Conservation (phyloP, 345 rosid genomes). For the Aegle marmelos region DNA sequence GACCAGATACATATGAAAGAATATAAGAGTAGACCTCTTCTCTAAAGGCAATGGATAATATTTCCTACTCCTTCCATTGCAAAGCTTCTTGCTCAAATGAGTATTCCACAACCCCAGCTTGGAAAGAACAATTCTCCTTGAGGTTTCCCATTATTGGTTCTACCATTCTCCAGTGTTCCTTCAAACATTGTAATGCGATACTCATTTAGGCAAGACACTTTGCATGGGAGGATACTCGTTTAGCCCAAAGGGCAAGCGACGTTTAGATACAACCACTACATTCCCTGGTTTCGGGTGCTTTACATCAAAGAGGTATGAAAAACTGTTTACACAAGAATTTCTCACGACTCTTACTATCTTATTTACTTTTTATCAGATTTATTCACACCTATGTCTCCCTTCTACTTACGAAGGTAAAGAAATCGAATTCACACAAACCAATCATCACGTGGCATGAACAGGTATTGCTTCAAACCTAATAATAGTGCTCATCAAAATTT, state of each 20-base stretch:
- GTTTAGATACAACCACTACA: conserved; percentile 2
- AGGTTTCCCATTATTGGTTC: not conserved
- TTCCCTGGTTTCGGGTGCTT: not conserved
- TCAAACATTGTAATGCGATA: conserved; percentile 21
- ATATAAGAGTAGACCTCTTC: not conserved
- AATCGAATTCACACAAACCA: not conserved
- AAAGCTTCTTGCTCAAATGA: conserved; percentile 58
- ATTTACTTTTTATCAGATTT: not conserved
- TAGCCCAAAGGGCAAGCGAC: conserved; percentile 31
- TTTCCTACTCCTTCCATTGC: conserved; percentile 20
- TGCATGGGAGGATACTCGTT: conserved; percentile 42
- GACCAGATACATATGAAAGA: conserved; percentile 13
- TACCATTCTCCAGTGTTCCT: not conserved
- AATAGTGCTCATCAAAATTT: not conserved
- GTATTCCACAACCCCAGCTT: conserved; percentile 37
- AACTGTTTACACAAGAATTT: not conserved
- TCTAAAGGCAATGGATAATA: not conserved
- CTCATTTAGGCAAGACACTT: conserved; percentile 43
- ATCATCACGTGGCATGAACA: not conserved
- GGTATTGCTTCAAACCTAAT: not conserved
- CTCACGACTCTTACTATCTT: conserved; percentile 3
- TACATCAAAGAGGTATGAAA: conserved; percentile 12
- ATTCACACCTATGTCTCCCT: not conserved
- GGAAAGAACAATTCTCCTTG: not conserved
- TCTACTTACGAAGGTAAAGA: not conserved